Base-by-base conservation (phyloP, 192 early-diverging fungal genomes). In the Glomus cerebriforme region DNA sequence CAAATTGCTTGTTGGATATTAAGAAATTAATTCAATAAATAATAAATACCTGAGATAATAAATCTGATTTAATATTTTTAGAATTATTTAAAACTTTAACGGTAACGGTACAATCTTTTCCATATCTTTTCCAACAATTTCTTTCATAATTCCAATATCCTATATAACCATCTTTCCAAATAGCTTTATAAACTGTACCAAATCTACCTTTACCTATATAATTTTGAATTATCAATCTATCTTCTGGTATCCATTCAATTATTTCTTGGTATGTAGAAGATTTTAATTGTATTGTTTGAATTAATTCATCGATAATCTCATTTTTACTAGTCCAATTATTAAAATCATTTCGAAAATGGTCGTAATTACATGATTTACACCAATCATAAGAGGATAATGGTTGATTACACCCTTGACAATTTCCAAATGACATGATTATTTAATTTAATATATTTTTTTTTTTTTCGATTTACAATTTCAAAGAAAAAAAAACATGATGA, bases 131-230 rank as follows among this genome's bases (percentile, higher is more conserved):
- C 65, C 65, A 67, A 34, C 34, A 35, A 8, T 67, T 67, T 35
- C 10, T 15, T 8, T 34, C 12, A 67, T 15, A 35, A 67, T 67
- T 8, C 65, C 65, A 67, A 67, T 67, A 29, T 7, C 65, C 19
- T 26, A 67, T 32, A 67, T 31, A 67, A 3, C 65, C 65, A 19
- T 67, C 65, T 35, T 67, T 67, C 65, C 65, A 67, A 22, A 22
- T 67, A 26, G 65, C 65, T 12, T 35, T 29, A 31, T 67, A 67
- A 7, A 67, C 65, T 7, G 65, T 67, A 67, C 65, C 29, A 67
- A 67, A 67, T 22, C 65, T 35, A 67, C 65, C 29, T 35, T 35
- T 67, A n/a, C 65, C 65, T 27, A 26, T 15, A 29, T 29, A 19
- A 6, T 67, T 8, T 34, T 34, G 29, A 19, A 34, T 35, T 67